Conservation (phyloP, 225 moss, liverwort and hornwort species). For the Pseudoscleropodium purum region DNA sequence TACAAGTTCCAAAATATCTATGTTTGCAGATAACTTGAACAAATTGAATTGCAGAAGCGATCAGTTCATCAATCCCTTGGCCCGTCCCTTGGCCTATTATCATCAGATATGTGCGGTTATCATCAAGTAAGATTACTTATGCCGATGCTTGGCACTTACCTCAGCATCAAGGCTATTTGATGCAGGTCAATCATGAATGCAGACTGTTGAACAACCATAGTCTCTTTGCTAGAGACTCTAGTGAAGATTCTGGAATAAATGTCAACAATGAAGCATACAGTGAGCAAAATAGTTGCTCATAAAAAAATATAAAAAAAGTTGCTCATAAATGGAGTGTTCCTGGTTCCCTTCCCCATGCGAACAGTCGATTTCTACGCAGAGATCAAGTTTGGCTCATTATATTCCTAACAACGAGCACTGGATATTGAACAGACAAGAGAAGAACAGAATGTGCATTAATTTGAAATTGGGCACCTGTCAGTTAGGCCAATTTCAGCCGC, state of each 20-base stretch:
- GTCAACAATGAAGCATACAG: not conserved
- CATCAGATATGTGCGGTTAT: not conserved
- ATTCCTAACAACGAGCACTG: not conserved
- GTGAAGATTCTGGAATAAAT: conserved; percentile 66
- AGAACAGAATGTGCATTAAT: not conserved
- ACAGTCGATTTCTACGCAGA: not conserved
- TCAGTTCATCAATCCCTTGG: not conserved
- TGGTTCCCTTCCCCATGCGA: not conserved
- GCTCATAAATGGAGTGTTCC: not conserved
- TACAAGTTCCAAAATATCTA: not conserved
- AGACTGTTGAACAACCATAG: conserved; percentile 69
- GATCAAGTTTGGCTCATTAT: not conserved
- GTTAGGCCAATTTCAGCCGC: conserved; percentile 67
- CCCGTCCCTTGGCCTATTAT: not conserved
- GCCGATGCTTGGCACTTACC: conserved; percentile 19
- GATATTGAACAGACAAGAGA: not conserved
- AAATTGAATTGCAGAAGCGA: not conserved
- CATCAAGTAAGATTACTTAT: not conserved
- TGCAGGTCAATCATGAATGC: conserved; percentile 97
- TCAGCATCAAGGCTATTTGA: conserved; percentile 84
- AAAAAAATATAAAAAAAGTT: not conserved
- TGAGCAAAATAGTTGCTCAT: not conserved
- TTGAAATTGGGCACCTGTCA: conserved; percentile 55
- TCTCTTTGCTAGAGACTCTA: conserved; percentile 79
- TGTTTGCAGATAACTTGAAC: not conserved